phyloP scores from a whole-genome alignment of 495 filamentous ascomycete species.

The Astrocystis sublimbata region DNA sequence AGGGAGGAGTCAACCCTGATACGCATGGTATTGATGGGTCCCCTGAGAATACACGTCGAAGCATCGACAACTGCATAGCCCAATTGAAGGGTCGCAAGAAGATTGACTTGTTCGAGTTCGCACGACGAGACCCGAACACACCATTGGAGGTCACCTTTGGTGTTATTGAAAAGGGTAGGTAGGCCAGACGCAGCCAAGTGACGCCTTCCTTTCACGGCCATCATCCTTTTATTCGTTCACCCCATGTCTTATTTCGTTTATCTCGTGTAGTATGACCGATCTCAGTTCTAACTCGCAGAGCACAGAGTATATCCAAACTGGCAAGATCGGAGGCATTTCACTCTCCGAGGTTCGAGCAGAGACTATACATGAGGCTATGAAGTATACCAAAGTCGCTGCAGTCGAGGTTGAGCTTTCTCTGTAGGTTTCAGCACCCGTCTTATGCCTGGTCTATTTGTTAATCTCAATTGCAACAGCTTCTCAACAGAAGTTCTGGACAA shows the following conservation, averaged over 20 bases:
- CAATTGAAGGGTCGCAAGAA: constrained; percentile 71
- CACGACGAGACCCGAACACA: constrained; percentile 65
- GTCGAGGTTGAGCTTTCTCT: constrained; percentile 82
- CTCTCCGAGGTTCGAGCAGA: constrained; percentile 70
- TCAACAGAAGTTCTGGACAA: constrained; percentile 53
- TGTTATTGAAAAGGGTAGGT: constrained; percentile 55
- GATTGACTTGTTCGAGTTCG: constrained; percentile 79
- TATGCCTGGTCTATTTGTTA: constrained; percentile 62
- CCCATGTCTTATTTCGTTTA: no score
- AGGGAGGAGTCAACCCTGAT: constrained; percentile 53
- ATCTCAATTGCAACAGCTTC: constrained; percentile 51
- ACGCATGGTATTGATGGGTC: constrained; percentile 54
- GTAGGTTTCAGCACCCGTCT: constrained; percentile 47
- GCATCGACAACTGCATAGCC: constrained; percentile 65
- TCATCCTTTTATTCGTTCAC: no score
- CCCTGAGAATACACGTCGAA: constrained; percentile 61
- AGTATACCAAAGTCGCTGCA: constrained; percentile 65
- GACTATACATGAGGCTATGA: constrained; percentile 72
- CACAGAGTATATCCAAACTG: constrained; percentile 66
- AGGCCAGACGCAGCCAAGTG: no score
- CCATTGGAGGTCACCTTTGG: constrained; percentile 51
- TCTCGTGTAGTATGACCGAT: no score
- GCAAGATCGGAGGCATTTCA: constrained; percentile 74
- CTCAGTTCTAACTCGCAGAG: no score
- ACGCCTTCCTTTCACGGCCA: no score